These are phyloP conservation scores for Penicillium cosmopolitanum DNA, from an alignment of 495 filamentous ascomycete species.

Conservation along the genomic window DNA sequence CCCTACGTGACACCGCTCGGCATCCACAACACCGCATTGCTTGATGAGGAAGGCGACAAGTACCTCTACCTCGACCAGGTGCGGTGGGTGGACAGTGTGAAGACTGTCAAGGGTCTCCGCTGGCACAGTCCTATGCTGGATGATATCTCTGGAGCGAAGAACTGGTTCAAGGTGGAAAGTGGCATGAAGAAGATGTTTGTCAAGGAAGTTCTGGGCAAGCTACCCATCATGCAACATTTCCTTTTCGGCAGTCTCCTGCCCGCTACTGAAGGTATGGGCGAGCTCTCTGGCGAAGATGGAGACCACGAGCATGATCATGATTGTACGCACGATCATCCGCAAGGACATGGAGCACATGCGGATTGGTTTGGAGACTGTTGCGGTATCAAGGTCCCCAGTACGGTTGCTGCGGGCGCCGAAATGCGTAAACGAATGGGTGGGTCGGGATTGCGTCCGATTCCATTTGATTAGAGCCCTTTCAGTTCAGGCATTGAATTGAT, in stretches of 20 bases:
- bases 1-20: slow-evolving; percentile 82
- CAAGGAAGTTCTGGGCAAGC: slow-evolving; percentile 86
- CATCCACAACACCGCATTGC: slow-evolving; percentile 81
- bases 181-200: slow-evolving; percentile 98
- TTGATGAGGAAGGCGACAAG: slow-evolving; percentile 83
- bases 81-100: slow-evolving; percentile 90
- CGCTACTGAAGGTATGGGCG: slow-evolving; percentile 79
- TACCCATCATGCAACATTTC: slow-evolving; percentile 99
- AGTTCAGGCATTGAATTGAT: too few relatives aligned
- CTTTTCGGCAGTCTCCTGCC: slow-evolving; percentile 85
- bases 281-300: slow-evolving; percentile 49
- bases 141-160: slow-evolving; percentile 91
- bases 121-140: slow-evolving; percentile 99
- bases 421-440: slow-evolving; percentile 73
- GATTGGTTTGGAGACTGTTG: slow-evolving; percentile 95
- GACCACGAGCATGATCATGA: slow-evolving; percentile 61
- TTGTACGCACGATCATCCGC: slow-evolving; percentile 63
- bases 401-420: slow-evolving; percentile 84
- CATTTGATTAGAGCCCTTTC: slow-evolving; percentile 90
- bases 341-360: slow-evolving; percentile 31
- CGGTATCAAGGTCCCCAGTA: slow-evolving; percentile 96
- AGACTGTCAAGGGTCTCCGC: slow-evolving; percentile 91
- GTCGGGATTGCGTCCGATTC: slow-evolving; percentile 76
- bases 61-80: slow-evolving; percentile 93
- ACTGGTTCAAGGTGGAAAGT: slow-evolving; percentile 88